Evolutionary conservation across 345 rosid species (phyloP), one percentile per base, ranked within the genome.

Genomic region (Cardamine resedifolia): DNA sequence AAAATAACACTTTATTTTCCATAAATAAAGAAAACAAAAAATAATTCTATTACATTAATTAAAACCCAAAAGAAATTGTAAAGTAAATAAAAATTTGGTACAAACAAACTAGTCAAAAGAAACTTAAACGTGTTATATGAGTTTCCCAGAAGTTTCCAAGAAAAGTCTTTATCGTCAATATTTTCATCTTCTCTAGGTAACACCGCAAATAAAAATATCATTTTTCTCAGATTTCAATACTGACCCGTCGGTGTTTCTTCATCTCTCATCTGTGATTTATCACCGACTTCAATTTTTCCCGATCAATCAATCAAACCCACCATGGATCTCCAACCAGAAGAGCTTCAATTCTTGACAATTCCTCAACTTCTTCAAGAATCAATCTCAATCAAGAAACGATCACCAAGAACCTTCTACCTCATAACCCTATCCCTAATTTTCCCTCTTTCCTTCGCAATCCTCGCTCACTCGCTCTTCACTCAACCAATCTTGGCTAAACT

Each of bases 401-500:
- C 96, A 27, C 89, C 92, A 4, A 80, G 71, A 67, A 84, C 91
- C 53, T 90, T 90, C 82, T 85, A 84, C 76, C 83, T 88, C 73
- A 78, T 90, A 5, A 86, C 91, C 83, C 78, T 90, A 53, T 78
- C 85, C 65, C 68, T 90, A 8, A 76, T 90, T 23, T 90, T 90
- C 82, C 96, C 94, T 30, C 91, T 90, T 80, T 90, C 94, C 48
- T 88, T 90, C 71, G 96, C 94, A 55, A 86, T 90, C 75, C 79
- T 90, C 26, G 96, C 93, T 68, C 93, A 90, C 74, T 90, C 96
- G 2, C 93, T 90, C 79, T 90, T 90, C 83, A 90, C 93, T 71
- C 93, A 85, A 68, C 96, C 96, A 3, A 39, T 88, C 38, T 47
- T 84, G 15, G 28, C 45, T 58, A 82, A 81, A 67, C 81, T 89